Evolutionary conservation across 306 rosid species (phyloP), one percentile per base, ranked within the genome.

Genomic region (Lagenaria siceraria): DNA sequence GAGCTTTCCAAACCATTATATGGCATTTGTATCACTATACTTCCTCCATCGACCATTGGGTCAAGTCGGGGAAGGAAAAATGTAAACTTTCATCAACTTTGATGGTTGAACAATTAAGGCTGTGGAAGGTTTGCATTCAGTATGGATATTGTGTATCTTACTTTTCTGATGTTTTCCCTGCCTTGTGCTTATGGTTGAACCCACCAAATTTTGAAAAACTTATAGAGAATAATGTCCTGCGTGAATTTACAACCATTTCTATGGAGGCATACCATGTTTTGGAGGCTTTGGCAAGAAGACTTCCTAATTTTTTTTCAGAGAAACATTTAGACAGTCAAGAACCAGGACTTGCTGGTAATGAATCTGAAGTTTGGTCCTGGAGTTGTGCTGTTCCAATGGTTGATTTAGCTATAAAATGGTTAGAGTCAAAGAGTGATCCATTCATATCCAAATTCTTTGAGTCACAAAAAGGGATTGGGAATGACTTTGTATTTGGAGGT

Each of bases 111-210:
- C 97, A 92, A 76, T 79, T 92, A 78, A 91, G 92, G 54, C 83
- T 90, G 79, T 95, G 97, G 99, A 92, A 83, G 92, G 93, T 95
- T 80, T 95, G 97, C 85, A 80, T 95, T 85, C 96, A 84, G 85
- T 87, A 92, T 83, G 99, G 97, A 60, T 85, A 84, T 81, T 92
- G 91, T 66, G 88, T 89, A 61, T 90, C 96, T 43, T 81, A 79
- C 85, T 90, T 90, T 85, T 86, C 92, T 0, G 93, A 89, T 80
- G 71, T 90, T 68, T 95, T 95, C 85, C 90, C 91, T 54, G 83
- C 87, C 84, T 79, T 95, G 81, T 90, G 92, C 84, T 80, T 89
- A 71, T 95, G 97, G 99, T 80, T 95, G 86, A 91, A 84, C 82
- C 93, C 90, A 18, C 96, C 96, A 69, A 78, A 87, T 46, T 74